These are phyloP conservation scores for Prototheca stagnorum DNA, from an alignment of 163 green algal species.

Conservation along the genomic window DNA sequence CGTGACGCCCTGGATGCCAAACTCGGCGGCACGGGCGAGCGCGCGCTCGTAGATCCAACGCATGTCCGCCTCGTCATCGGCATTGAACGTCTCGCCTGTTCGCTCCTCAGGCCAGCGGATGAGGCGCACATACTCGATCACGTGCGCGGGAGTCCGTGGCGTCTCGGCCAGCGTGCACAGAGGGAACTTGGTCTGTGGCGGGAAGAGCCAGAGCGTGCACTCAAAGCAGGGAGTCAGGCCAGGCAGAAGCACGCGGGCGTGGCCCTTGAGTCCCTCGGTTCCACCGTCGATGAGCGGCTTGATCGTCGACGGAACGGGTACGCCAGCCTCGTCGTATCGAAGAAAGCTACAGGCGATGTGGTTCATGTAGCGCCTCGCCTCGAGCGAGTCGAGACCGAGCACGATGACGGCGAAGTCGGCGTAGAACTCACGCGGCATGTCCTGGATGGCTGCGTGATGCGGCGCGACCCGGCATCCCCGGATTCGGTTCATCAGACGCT, in stretches of 20 bases:
- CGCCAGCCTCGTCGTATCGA: constrained; percentile 64
- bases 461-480: no score
- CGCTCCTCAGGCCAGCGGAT: constrained; percentile 79
- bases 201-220: constrained; percentile 98
- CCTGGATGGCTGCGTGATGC: constrained; percentile 86
- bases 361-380: constrained; percentile 95
- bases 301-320: constrained; percentile 53
- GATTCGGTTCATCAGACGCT: constrained; percentile 67
- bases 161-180: constrained; percentile 92
- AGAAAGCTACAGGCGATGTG: constrained; percentile 85
- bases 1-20: constrained; percentile 81
- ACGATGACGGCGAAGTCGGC: constrained; percentile 83
- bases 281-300: constrained; percentile 95
- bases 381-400: constrained; percentile 90
- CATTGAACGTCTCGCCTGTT: constrained; percentile 68
- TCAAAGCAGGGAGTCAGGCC: constrained; percentile 96
- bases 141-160: constrained; percentile 77
- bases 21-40: constrained; percentile 51
- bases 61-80: constrained; percentile 83
- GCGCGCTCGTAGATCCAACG: constrained; percentile 79
- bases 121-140: constrained; percentile 94
- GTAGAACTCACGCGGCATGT: constrained; percentile 81
- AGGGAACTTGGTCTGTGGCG: constrained; percentile 89
- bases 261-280: constrained; percentile 96
- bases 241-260: constrained; percentile 88